Evolutionary conservation across 2,329 filamentous ascomycete species (phyloP).

Genomic region (Taxawa tesnikishii): DNA sequence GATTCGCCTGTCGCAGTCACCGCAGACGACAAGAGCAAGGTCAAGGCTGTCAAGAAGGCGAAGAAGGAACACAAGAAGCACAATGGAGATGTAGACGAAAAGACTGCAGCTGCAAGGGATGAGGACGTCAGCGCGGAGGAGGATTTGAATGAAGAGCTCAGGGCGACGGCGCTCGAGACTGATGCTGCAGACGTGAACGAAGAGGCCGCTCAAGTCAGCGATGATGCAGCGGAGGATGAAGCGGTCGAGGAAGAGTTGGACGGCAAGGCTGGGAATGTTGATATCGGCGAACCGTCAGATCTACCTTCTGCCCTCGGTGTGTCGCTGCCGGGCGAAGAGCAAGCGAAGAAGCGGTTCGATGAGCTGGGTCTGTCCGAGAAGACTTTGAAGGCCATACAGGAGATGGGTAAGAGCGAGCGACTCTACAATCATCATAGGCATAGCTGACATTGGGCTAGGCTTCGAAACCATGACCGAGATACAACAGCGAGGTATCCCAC

Average conservation of each 20-base stretch:
- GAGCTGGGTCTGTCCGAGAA: conserved; percentile 79
- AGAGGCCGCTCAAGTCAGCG: conserved; percentile 20
- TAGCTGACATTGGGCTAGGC: too few relatives aligned
- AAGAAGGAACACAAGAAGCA: conserved; percentile 25
- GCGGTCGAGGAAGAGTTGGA: conserved; percentile 19
- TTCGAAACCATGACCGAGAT: conserved; percentile 96
- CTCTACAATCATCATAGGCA: too few relatives aligned
- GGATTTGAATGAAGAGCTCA: conserved; percentile 21
- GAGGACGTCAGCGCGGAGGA: conserved; percentile 19
- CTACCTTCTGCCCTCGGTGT: conserved; percentile 45
- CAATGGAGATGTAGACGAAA: too few relatives aligned
- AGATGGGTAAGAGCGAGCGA: too few relatives aligned
- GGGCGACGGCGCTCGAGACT: conserved; percentile 14
- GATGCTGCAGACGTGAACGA: conserved; percentile 19
- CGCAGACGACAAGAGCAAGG: conserved; percentile 13
- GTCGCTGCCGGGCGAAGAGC: conserved; percentile 45
- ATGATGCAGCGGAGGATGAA: conserved; percentile 20
- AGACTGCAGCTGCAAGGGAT: conserved; percentile 16
- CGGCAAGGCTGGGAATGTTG: conserved; percentile 16
- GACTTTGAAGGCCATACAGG: conserved; percentile 75
- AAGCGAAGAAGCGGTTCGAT: conserved; percentile 57
- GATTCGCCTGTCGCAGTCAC: conserved; percentile 10
- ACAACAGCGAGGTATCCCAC: conserved; percentile 76
- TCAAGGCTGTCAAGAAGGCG: conserved; percentile 27
- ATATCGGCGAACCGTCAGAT: conserved; percentile 29